Evolutionary conservation across 805 yeast species (phyloP).

Genomic region (Maudiozyma barnettii): DNA sequence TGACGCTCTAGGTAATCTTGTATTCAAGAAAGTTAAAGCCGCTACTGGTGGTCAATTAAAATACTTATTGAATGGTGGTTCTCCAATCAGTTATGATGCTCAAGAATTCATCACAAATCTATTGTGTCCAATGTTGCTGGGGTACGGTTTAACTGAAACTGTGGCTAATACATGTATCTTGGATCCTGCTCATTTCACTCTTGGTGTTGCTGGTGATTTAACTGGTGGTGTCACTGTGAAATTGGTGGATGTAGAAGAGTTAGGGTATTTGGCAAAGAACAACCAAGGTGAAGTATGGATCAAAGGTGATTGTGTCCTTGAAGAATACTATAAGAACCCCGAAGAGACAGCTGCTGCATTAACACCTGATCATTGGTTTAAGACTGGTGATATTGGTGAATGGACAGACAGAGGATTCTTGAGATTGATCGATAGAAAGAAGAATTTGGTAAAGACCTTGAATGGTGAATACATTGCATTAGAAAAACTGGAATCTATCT

Average conservation of each 20-base stretch:
- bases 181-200: conserved; percentile 56
- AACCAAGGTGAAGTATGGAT: conserved; percentile 89
- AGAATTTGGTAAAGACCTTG: conserved; percentile 89
- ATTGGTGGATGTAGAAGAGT: conserved; percentile 82
- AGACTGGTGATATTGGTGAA: conserved; percentile 94
- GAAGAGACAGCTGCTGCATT: conserved; percentile 71
- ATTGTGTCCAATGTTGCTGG: conserved; percentile 80
- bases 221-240: conserved; percentile 79
- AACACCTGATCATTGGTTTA: conserved; percentile 85
- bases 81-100: conserved; percentile 73
- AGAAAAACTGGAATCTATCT: conserved; percentile 85
- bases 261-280: conserved; percentile 82
- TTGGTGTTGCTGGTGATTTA: conserved; percentile 73
- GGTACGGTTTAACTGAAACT: conserved; percentile 95
- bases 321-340: conserved; percentile 74
- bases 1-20: conserved; percentile 46
- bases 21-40: conserved; percentile 80
- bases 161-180: conserved; percentile 76
- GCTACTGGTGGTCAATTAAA: conserved; percentile 91
- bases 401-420: conserved; percentile 78
- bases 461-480: conserved; percentile 97
- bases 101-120: conserved; percentile 70
- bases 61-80: conserved; percentile 79
- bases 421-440: conserved; percentile 83
- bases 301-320: conserved; percentile 61